Evolutionary conservation across 352 stramenopile genomes (phyloP), one percentile per base, ranked within the genome.

Genomic region (Saprolegnia diclina): DNA sequence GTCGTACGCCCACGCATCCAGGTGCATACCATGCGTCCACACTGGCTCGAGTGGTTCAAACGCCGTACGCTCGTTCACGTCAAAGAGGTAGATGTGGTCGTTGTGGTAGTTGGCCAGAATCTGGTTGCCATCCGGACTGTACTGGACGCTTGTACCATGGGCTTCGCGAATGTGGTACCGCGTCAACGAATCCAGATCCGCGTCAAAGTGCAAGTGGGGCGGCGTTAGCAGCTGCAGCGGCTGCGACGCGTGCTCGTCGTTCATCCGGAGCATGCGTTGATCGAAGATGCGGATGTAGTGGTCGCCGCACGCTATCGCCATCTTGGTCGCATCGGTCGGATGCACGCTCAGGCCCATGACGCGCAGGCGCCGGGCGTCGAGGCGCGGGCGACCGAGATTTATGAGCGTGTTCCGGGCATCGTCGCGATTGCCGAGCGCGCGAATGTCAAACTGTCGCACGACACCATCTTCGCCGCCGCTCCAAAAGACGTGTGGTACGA

Each of bases 21-120:
- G 67, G 37, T 72, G 38, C 48, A 67, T 32, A 13, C 52, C 67
- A 29, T 46, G 26, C 19, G 19, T 32, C 71, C 72, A 74, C 19
- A 67, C 52, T 61, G 63, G 62, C 42, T 76, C 21, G 44, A 53
- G 22, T 53, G 37, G 29, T 57, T 50, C 7, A 29, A 38, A 0
- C 40, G 26, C 18, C 11, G 18, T 22, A 2, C 64, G 45, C 45
- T 70, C 57, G 63, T 81, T 76, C 18, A 90, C 78, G 52, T 80
- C 75, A 64, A 91, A 94, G 52, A 92, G 54, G 55, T 94, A 94
- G 66, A 94, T 91, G 46, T 94, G 83, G 53, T 94, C 86, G 63
- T 87, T 91, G 72, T 94, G 86, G 56, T 94, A 94, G 69, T 90
- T 92, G 10, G 83, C 77, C 18, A 94, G 75, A 16, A 94, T 71